These are phyloP conservation scores for Tephrocybe sp. DNA, from an alignment of 768 basidiomycete species.

Conservation along the genomic window DNA sequence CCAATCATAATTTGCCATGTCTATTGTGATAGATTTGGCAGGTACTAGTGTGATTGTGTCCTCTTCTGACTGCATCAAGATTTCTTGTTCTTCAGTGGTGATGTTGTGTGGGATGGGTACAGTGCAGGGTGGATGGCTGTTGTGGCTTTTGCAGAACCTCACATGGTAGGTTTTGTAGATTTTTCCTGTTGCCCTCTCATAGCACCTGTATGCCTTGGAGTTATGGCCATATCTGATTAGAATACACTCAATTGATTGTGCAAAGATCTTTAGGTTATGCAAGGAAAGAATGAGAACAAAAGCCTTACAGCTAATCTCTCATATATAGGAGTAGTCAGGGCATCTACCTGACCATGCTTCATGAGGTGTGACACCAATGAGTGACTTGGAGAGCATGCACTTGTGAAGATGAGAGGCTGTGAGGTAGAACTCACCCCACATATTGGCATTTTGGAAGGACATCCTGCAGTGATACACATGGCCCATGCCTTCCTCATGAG, in stretches of 20 bases:
- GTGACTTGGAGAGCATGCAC: background rate
- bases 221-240: conserved; percentile 36
- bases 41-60: too few relatives aligned
- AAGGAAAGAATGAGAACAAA: conserved; percentile 33
- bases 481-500: conserved; percentile 25
- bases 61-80: background rate
- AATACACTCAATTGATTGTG: conserved; percentile 29
- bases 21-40: too few relatives aligned
- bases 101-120: background rate
- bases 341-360: background rate
- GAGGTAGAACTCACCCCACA: conserved; percentile 19
- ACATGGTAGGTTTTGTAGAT: conserved; percentile 24
- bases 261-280: conserved; percentile 26
- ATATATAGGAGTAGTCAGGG: conserved; percentile 28
- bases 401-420: background rate
- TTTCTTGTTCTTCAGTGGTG: background rate
- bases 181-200: conserved; percentile 19
- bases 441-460: conserved; percentile 21
- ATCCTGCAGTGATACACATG: conserved; percentile 21
- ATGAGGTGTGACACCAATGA: background rate
- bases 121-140: conserved; percentile 2
- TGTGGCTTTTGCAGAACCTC: conserved; percentile 24
- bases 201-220: conserved; percentile 34
- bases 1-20: too few relatives aligned
- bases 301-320: conserved; percentile 32